Base-by-base conservation (phyloP, 208 protist genomes). In the Trypanosomatidae sp. region DNA sequence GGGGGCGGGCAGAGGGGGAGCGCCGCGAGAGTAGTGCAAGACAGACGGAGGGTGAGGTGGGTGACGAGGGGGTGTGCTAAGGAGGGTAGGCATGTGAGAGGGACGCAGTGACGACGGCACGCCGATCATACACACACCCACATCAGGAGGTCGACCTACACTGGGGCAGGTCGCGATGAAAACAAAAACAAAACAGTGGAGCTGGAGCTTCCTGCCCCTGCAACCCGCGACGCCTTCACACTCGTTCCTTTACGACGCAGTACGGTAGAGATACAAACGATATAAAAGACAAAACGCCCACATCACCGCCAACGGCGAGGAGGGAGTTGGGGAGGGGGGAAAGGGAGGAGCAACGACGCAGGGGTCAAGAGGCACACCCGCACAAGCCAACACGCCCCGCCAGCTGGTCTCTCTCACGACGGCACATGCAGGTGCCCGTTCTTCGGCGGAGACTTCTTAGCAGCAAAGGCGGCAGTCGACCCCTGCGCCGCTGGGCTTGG, bases 401-500 rank as follows among this genome's bases (percentile, higher is more conserved):
- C 10, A 19, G 19, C 30, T 25, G 13, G 60, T 8, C 6, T 28
- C 55, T 17, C 56, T 33, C 55, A 66, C 30, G 69, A 50, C 28
- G 44, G 43, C 41, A n/a, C 33, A 17, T 10, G 10, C n/a, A 56
- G 22, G n/a, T 39, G 56, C 43, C 33, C 2, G 60, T 39, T 65
- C 17, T 44, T 22, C 60, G 44, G 33, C 36, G 22, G 60, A 19
- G 39, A 22, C 46, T 53, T 41, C 30, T 25, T 44, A 22, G 41
- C 46, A 19, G 33, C 0, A 12, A 17, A 56, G 9, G 75, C 22
- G 46, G 64, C 68, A 8, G 39, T 41, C 6, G 70, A 39, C 2
- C 19, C 25, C 70, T 62, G 41, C 10, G 62, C 25, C 33, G 65
- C 47, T 8, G 68, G 60, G 33, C 52, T 60, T 9, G 75, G 52